Evolutionary conservation across 2,329 filamentous ascomycete species (phyloP).

Genomic region (Remersonia thermophila): DNA sequence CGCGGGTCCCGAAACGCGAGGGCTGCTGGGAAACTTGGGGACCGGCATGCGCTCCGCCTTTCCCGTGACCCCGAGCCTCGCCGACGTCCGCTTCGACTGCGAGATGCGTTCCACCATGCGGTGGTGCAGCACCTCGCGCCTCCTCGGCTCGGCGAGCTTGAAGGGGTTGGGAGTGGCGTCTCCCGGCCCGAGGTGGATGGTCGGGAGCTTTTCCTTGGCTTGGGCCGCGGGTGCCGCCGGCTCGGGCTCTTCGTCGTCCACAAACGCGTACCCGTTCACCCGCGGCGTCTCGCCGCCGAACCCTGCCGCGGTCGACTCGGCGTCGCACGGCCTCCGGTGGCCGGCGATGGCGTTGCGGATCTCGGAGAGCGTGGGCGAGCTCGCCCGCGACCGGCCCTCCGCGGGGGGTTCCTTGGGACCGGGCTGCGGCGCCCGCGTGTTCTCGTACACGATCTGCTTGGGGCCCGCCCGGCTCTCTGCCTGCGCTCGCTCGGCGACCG

Average conservation of each 20-base stretch:
- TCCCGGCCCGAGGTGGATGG: constrained; percentile 45
- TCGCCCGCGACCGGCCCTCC: constrained; percentile 38
- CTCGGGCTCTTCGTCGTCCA: constrained; percentile 63
- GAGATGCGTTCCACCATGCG: constrained; percentile 76
- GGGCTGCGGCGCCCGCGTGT: constrained; percentile 61
- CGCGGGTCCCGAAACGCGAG: constrained; percentile 36
- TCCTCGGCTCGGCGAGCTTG: constrained; percentile 59
- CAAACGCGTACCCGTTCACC: constrained; percentile 88
- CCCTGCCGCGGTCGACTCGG: constrained; percentile 41
- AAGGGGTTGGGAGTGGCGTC: constrained; percentile 67
- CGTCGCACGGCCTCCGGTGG: constrained; percentile 47
- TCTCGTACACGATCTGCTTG: constrained; percentile 66
- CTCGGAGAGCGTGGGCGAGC: constrained; percentile 74
- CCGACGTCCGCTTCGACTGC: constrained; percentile 53
- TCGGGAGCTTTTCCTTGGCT: constrained; percentile 16
- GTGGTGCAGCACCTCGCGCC: constrained; percentile 70
- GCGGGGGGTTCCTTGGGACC: constrained; percentile 5
- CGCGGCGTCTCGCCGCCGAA: constrained; percentile 65
- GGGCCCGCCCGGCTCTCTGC: constrained; percentile 60
- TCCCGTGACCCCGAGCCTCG: constrained; percentile 46
- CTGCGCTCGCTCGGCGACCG: constrained; percentile 56
- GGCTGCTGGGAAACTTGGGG: constrained; percentile 59
- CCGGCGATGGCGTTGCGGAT: constrained; percentile 76
- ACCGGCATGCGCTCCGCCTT: constrained; percentile 48
- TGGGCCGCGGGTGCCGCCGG: constrained; percentile 25